These are phyloP conservation scores for Skeletonema potamos DNA, from an alignment of 108 stramenopile species.

Conservation along the genomic window DNA sequence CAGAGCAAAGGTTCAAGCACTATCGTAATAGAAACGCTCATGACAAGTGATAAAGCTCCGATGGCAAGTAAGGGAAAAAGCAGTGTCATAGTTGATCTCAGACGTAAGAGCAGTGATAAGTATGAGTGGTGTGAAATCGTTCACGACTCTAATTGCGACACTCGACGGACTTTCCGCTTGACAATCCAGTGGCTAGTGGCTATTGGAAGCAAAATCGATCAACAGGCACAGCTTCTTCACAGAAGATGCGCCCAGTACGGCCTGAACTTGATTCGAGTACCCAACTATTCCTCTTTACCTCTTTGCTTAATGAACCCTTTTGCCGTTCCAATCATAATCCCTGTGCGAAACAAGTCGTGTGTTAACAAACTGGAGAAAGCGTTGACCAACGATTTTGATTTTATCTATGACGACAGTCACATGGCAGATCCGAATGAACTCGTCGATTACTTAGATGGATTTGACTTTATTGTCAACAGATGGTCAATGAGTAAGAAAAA, in stretches of 20 bases:
- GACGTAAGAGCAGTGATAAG: conserved; percentile 64
- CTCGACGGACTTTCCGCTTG: conserved; percentile 74
- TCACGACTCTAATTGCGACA: conserved; percentile 68
- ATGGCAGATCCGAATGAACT: conserved; percentile 67
- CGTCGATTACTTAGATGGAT: conserved; percentile 50
- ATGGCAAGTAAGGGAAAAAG: conserved; percentile 50
- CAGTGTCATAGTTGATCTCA: conserved; percentile 60
- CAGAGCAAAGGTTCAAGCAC: conserved; percentile 44
- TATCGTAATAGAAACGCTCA: conserved; percentile 51
- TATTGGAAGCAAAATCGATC: conserved; percentile 75
- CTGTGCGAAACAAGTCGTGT: conserved; percentile 43
- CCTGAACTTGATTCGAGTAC: conserved; percentile 66
- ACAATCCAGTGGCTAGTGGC: conserved; percentile 91
- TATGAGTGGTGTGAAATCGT: conserved; percentile 87
- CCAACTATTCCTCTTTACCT: conserved; percentile 59
- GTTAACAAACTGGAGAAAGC: conserved; percentile 50
- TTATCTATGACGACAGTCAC: conserved; percentile 79
- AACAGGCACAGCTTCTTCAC: conserved; percentile 79
- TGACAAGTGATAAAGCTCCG: conserved; percentile 20
- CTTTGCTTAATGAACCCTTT: conserved; percentile 73
- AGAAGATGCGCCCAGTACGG: conserved; percentile 79
- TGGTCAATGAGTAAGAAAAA: conserved; percentile 44
- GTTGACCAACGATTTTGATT: conserved; percentile 53
- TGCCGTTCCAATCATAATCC: conserved; percentile 57
- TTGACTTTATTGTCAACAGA: conserved; percentile 59